Evolutionary conservation across 2,329 filamentous ascomycete genomes (phyloP), one percentile per base, ranked within the genome.

Genomic region (Knufia petricola): DNA sequence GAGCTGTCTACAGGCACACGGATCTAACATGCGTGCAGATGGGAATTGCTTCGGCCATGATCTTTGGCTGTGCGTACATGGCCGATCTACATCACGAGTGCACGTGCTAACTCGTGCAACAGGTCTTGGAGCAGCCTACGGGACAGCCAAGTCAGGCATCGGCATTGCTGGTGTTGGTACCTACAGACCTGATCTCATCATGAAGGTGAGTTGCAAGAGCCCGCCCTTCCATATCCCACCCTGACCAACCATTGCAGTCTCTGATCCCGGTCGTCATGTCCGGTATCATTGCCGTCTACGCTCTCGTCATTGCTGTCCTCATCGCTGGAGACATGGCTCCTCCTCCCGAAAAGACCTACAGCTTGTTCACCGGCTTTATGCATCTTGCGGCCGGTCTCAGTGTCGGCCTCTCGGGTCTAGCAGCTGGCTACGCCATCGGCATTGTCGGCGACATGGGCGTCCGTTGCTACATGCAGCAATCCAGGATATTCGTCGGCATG

Each of bases 271-370:
- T 74, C 46, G 70, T 98, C 74, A 98, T 98, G 92, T 94, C 92
- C 60, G 92, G 92, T 79, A 98, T 98, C 65, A 87, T 98, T 63
- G 92, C 92, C 50, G 92, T 98, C 58, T 98, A 98, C 72, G 87
- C 89, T 45, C 85, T 98, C 59, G 92, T 98, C 62, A 89, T 98
- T 59, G 85, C 90, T 15, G 92, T 98, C 63, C 79, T 98, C 59
- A 98, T 98, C 66, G 87, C 88, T 49, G 84, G 87, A 68, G 87
- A 95, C 66, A 81, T 96, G 66, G 77, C 76, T 43, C 85, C 88
- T 23, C 84, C 83, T 50, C 75, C 77, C 13, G 70, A 70, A 19
- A 71, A 70, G 17, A 71, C 76, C 57, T 95, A 94, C 72, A 88
- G 82, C 63, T 74, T 96, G 56, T 98, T 92, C 71, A 84, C 78